Percentiles rank a stretch among this genome's conserved stretches.
phyloP scores from a whole-genome alignment of 257 asterid genomes.

The Primulina tabacum region DNA sequence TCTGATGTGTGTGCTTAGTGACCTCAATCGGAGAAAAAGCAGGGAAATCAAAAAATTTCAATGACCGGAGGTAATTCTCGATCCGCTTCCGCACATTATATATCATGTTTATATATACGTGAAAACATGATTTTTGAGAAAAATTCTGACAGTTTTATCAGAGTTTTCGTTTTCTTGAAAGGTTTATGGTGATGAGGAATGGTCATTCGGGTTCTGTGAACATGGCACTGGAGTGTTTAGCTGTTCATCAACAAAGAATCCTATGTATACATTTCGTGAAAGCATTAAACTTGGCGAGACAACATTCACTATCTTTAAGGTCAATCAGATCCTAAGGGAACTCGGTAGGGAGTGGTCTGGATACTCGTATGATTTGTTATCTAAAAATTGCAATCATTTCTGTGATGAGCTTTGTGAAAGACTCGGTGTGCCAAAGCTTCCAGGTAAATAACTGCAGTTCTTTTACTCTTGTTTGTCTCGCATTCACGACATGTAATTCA shows the following conservation, averaged over 20 bases:
- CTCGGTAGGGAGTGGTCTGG: constrained; percentile 99
- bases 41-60: too few relatives aligned
- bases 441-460: constrained; percentile 54
- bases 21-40: too few relatives aligned
- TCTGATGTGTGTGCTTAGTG: too few relatives aligned
- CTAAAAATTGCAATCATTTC: constrained; percentile 97
- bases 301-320: constrained; percentile 56
- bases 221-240: constrained; percentile 95
- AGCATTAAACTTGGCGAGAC: constrained; percentile 70
- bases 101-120: too few relatives aligned
- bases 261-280: constrained; percentile 58
- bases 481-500: neutral
- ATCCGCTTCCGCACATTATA: too few relatives aligned
- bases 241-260: constrained; percentile 79
- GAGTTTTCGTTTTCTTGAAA: constrained; percentile 27
- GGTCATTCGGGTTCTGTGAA: constrained; percentile 99
- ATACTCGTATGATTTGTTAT: constrained; percentile 70
- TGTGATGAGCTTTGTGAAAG: constrained; percentile 88
- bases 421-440: constrained; percentile 93
- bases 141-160: too few relatives aligned
- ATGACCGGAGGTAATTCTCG: too few relatives aligned
- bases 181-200: constrained; percentile 81
- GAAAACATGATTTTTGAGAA: too few relatives aligned
- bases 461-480: neutral
- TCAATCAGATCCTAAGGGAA: constrained; percentile 88